Evolutionary conservation across 108 stramenopile species (phyloP), one percentile per base, ranked within the genome.

Genomic region (Cyclotella baltica): DNA sequence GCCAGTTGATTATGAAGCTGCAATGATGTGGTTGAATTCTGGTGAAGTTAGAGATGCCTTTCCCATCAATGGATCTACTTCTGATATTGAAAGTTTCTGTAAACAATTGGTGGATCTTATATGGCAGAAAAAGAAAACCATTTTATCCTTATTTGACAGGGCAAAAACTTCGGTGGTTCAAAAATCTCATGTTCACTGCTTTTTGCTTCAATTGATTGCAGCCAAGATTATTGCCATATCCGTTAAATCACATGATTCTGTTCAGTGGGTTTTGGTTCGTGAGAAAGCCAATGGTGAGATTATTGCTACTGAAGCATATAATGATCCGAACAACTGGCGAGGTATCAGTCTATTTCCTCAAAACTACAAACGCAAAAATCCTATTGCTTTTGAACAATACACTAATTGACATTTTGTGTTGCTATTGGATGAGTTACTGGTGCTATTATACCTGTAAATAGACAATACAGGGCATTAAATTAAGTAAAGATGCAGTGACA

Each of bases 171-270:
- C 55, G n/a, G 25, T 23, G 25, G 25, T 56, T 11, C 11, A n/a
- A 5, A 56, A 56, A 56, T 10, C 11, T 11, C 22, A 56, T n/a
- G 55, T 56, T 11, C 25, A 25, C 25, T 56, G 55, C 25, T 56
- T 56, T 20, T 53, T 56, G 20, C 25, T 56, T n/a, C 55, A 56
- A 23, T 56, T 56, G 23, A 56, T 56, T 27, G 55, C 55, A 2
- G 55, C 55, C 5, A 5, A 56, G 11, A 56, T 56, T 23, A 56
- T 56, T 27, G 20, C 55, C 20, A 27, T 56, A 11, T 11, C 20
- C 11, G 55, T 56, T 5, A 56, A 11, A 27, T 56, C 55, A 3
- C 2, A 11, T 2, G 22, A 56, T 11, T 2, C 25, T 56, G 2
- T 56, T 22, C 25, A 3, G 11, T 56, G 55, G 55, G 1, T 1